Base-by-base conservation (phyloP, 805 yeast genomes). In the Wickerhamia fluorescens region DNA sequence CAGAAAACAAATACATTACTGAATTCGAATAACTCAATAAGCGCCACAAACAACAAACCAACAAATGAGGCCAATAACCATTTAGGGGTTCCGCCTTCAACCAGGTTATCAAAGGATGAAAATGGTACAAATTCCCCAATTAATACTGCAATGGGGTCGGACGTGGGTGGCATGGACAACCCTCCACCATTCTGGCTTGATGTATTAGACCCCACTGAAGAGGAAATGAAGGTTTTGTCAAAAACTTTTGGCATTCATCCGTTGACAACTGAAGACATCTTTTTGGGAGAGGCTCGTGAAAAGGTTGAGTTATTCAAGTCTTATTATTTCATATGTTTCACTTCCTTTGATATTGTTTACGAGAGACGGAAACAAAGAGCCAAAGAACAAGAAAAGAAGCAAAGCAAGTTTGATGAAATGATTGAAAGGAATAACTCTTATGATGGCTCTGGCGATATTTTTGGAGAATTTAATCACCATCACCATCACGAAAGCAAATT, bases 171-270 rank as follows among this genome's bases (percentile, higher is more conserved):
- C 5, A 29, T 32, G 7, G 33, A 16, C 13, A 35, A 28, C 27
- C 14, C 16, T 1, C 14, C 29, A 7, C 68, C 70, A 2, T 64
- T 63, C 38, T 89, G 98, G 98, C 66, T 89, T 7, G 97, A 89
- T 53, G 82, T 89, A 8, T 60, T 84, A 33, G 81, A 85, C 46
- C 98, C 98, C 7, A 83, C 95, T 0, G 97, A 92, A 47, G 96
- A 87, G 42, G 98, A 89, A 53, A 85, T 92, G 94, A 87, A 89
- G 46, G 92, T 81, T 0, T 44, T 89, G 9, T 75, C 94, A 16
- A 86, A 86, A 45, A 77, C 96, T 0, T 89, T 89, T 58, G 95
- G 94, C 1, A 85, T 89, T 33, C 98, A 89, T 55, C 98, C 98
- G 0, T 69, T 89, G 44, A 89, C 98, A 1, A 84, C 96, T 0